A percentile compares a stretch with the other conserved stretches of the same genome.
Conservation (phyloP, 805 yeast genomes). For the Ascoidea rubescens region DNA sequence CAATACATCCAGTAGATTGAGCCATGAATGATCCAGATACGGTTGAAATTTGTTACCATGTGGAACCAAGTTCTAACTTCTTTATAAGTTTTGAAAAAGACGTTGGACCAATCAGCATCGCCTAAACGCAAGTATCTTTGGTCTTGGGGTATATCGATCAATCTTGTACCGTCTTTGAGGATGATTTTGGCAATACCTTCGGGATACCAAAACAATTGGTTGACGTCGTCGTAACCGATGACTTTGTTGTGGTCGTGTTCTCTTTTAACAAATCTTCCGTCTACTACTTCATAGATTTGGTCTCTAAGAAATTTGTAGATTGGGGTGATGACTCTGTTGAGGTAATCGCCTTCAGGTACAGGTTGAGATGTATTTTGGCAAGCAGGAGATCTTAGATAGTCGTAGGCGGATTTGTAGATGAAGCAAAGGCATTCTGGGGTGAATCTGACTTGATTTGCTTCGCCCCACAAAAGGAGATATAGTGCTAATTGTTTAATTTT, state of each 20-base stretch:
- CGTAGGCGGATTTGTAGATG: slow-evolving; percentile 41
- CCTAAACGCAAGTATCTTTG: slow-evolving; percentile 84
- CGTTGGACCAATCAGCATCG: slow-evolving; percentile 83
- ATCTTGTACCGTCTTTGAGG: slow-evolving; percentile 80
- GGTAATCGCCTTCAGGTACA: slow-evolving; percentile 75
- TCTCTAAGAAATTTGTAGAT: slow-evolving; percentile 66
- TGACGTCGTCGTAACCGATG: slow-evolving; percentile 94
- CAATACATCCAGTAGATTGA: slow-evolving; percentile 88
- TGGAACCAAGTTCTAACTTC: slow-evolving; percentile 98
- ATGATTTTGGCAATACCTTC: slow-evolving; percentile 91
- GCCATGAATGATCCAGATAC: slow-evolving; percentile 94
- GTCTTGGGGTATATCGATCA: slow-evolving; percentile 76
- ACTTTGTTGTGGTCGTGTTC: slow-evolving; percentile 72
- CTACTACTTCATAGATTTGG: slow-evolving; percentile 69
- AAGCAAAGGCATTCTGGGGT: slow-evolving; percentile 43
- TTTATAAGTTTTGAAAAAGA: slow-evolving; percentile 87
- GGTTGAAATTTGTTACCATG: slow-evolving; percentile 84
- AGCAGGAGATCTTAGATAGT: slow-evolving; percentile 18
- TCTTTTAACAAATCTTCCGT: slow-evolving; percentile 74
- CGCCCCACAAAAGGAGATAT: slow-evolving; percentile 76
- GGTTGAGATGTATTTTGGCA: slow-evolving; percentile 33
- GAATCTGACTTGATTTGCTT: slow-evolving; percentile 81
- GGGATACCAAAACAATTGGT: slow-evolving; percentile 98
- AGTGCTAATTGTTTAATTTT: slow-evolving; percentile 68
- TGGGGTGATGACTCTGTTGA: slow-evolving; percentile 88